Evolutionary conservation across 1,284 basidiomycete genomes (phyloP).

Genomic region (Sanghuangporus sanghuang): DNA sequence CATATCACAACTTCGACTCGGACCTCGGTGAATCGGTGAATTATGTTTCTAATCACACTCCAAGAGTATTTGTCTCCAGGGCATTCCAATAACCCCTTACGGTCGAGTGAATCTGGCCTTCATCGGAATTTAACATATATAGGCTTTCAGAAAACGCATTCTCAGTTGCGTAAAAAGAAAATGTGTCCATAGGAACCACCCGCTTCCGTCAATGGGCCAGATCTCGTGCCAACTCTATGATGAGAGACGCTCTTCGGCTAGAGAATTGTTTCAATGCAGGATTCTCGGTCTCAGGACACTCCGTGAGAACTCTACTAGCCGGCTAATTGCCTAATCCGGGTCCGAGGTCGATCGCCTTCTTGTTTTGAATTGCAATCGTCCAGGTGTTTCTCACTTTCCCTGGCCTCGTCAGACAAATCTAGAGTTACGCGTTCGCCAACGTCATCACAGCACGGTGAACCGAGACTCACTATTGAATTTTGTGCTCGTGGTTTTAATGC

Average conservation of each 20-base stretch:
- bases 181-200: neutral
- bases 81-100: neutral
- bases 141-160: neutral
- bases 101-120: neutral
- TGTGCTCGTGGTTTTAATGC: neutral
- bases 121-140: neutral
- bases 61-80: neutral
- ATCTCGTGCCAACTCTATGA: neutral
- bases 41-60: neutral
- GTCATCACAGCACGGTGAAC: neutral
- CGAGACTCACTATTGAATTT: slow-evolving; percentile 1
- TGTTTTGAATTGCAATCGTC: neutral
- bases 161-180: slow-evolving; percentile 8
- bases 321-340: neutral
- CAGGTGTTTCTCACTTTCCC: neutral
- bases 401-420: slow-evolving; percentile 4
- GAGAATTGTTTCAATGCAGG: neutral
- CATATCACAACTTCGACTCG: neutral
- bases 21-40: neutral
- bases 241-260: neutral
- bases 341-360: neutral
- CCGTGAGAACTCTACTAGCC: neutral
- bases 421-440: neutral
- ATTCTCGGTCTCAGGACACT: neutral
- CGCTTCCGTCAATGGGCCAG: neutral